These are phyloP conservation scores for Melaleuca quinquenervia DNA, from an alignment of 345 rosid species.

Conservation along the genomic window DNA sequence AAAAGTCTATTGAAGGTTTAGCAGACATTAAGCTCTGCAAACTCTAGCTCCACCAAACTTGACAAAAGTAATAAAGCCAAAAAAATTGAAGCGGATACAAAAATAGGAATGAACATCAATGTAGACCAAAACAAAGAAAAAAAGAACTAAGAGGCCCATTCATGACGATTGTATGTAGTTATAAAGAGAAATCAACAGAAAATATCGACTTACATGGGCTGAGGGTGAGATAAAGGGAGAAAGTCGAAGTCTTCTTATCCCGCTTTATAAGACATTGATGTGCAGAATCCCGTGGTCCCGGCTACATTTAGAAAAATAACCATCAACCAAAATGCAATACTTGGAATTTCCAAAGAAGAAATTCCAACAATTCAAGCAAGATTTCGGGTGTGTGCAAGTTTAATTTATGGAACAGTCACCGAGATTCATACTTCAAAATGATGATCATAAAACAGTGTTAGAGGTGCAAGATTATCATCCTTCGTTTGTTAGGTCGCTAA, in stretches of 20 bases:
- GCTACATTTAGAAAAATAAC: constrained; percentile 32
- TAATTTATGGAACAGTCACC: background rate
- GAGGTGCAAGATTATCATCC: background rate
- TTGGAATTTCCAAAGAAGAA: background rate
- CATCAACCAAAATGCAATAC: background rate
- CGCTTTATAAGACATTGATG: constrained; percentile 75
- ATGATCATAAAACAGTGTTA: background rate
- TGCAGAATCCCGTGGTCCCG: constrained; percentile 58
- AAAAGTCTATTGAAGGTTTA: background rate
- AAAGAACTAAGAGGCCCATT: background rate
- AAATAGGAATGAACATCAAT: background rate
- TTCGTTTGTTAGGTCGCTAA: background rate
- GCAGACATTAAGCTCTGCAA: background rate
- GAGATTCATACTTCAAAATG: background rate
- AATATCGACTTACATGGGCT: constrained; percentile 52
- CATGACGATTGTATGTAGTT: background rate
- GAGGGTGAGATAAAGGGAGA: constrained; percentile 63
- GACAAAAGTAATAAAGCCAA: background rate
- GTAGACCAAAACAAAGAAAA: background rate
- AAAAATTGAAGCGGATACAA: background rate
- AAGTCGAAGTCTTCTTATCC: constrained; percentile 64
- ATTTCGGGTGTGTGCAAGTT: background rate
- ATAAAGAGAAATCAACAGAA: background rate
- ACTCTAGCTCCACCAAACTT: background rate
- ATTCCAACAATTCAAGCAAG: background rate